Evolutionary conservation across 176 grass and related monocot species (phyloP), one percentile per base, ranked within the genome.

Genomic region (Luzula sylvatica): DNA sequence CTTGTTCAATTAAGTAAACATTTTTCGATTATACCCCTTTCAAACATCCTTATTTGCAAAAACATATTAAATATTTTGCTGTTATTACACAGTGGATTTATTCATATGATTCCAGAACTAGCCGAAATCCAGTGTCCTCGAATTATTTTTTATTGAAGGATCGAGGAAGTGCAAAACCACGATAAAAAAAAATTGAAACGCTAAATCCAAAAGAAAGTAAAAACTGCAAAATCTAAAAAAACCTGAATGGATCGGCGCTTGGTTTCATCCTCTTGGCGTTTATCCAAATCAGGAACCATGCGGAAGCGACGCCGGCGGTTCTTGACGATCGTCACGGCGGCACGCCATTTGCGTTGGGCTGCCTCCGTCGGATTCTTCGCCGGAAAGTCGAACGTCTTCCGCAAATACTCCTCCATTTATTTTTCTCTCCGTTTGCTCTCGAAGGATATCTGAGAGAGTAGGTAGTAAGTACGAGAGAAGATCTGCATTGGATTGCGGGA

Each of bases 301-400:
- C 92, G 84, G 68, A 96, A 96, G 9, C 92, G 80, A 7, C 92
- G 84, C 38, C 81, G 71, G 4, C 1, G 75, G 71, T 96, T 96
- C 77, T 65, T 79, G 54, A 96, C 81, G 50, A 96, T 2, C 3
- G 14, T 45, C 3, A 86, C 84, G 39, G 85, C 81, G 3, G 40
- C 26, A 56, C 85, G 84, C 92, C 92, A 96, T 5, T 75, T 78
- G 1, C 74, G 81, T 67, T 74, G 92, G 39, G 55, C 85, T 28
- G 70, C 84, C 68, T 86, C 81, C 9, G 85, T 77, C 5, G 74
- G 74, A 50, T 96, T 66, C 92, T 89, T 96, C 42, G 74, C 2
- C 45, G 92, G 74, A 20, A 96, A 20, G 0, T 86, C 50, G 59
- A 96, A 96, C 64, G 82, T 3, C 12, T 73, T 65, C 56, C 53